Evolutionary conservation across 2,329 filamentous ascomycete species (phyloP).

Genomic region (Grosmannia clavigera): DNA sequence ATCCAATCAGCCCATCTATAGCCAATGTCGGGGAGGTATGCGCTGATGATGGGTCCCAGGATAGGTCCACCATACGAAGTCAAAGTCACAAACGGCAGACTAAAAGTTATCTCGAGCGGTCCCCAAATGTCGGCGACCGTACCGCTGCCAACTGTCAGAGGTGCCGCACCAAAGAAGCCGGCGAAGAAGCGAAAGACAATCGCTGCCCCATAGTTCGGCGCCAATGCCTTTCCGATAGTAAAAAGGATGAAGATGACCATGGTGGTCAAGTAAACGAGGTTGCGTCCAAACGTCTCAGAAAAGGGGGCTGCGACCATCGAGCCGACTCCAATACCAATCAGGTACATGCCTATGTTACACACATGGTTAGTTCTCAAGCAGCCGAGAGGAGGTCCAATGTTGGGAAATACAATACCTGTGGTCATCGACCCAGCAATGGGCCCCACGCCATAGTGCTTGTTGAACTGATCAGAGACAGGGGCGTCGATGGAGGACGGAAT

Average conservation of each 20-base stretch:
- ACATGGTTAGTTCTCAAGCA: neutral
- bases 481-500: too few species aligned
- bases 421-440: too few species aligned
- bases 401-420: too few species aligned
- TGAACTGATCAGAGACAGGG: too few species aligned
- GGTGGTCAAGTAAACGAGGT: conserved; percentile 34
- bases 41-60: conserved; percentile 12
- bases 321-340: conserved; percentile 15
- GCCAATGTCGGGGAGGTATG: conserved; percentile 18
- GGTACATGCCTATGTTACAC: neutral
- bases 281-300: conserved; percentile 34
- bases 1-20: conserved; percentile 37
- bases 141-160: conserved; percentile 26
- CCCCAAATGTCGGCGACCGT: conserved; percentile 34
- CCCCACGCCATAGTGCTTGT: too few species aligned
- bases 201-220: conserved; percentile 32
- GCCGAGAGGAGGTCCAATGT: neutral
- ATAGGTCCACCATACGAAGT: conserved; percentile 14
- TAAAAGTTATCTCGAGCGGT: conserved; percentile 32
- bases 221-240: conserved; percentile 32
- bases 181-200: conserved; percentile 36
- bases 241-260: conserved; percentile 34
- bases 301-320: conserved; percentile 34
- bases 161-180: conserved; percentile 27
- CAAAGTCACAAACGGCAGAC: conserved; percentile 38